phyloP scores from a whole-genome alignment of 208 protist genomes.

The Crithidia expoeki region DNA sequence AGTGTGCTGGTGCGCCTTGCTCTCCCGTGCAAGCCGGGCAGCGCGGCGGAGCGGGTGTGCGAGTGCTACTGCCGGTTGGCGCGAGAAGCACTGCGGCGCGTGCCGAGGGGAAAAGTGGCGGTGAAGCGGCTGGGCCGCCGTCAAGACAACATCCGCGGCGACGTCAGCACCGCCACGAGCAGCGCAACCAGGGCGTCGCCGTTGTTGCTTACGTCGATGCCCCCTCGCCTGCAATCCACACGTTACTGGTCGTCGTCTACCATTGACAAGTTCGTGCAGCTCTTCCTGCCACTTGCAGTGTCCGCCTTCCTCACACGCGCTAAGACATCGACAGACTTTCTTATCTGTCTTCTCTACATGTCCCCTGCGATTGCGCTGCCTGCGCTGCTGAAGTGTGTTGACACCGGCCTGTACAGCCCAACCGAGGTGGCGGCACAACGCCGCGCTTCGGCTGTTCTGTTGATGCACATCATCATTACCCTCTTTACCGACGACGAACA shows the following conservation, averaged over 20 bases:
- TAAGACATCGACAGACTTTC: slow-evolving; percentile 13
- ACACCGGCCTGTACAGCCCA: slow-evolving; percentile 34
- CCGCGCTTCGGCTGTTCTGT: slow-evolving; percentile 30
- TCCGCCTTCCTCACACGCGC: slow-evolving; percentile 44
- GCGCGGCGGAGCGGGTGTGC: slow-evolving; percentile 37
- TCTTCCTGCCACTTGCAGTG: slow-evolving; percentile 50
- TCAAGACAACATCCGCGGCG: neutral
- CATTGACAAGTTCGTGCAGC: slow-evolving; percentile 49
- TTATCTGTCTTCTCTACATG: slow-evolving; percentile 48
- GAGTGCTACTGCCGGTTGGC: slow-evolving; percentile 50
- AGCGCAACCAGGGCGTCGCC: neutral
- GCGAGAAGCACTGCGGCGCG: slow-evolving; percentile 18
- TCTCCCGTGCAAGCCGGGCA: slow-evolving; percentile 25
- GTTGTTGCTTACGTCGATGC: too few species aligned
- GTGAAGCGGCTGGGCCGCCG: neutral
- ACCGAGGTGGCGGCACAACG: slow-evolving; percentile 43
- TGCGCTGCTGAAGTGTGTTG: slow-evolving; percentile 36
- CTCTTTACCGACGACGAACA: slow-evolving; percentile 21
- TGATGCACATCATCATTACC: slow-evolving; percentile 30
- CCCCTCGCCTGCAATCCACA: neutral
- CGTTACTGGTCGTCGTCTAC: slow-evolving; percentile 50
- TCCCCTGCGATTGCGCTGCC: slow-evolving; percentile 42
- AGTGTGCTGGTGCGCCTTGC: slow-evolving; percentile 69
- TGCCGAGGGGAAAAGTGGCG: neutral
- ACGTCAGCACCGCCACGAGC: neutral